Evolutionary conservation across 1,139 yeast species (phyloP).

Genomic region (Pichia sp.): DNA sequence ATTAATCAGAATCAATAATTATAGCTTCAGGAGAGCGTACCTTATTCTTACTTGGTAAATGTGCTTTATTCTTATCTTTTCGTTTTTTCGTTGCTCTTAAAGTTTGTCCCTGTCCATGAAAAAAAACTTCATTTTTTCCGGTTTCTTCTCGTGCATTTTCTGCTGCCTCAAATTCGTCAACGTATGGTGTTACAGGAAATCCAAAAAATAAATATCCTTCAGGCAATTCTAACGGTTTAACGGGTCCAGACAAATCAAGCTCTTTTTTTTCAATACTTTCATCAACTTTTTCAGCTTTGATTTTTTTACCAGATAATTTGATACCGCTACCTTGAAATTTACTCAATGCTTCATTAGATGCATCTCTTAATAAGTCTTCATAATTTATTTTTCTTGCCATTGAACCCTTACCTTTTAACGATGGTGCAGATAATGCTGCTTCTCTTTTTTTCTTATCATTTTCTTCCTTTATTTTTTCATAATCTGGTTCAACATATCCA

Average conservation of each 20-base stretch:
- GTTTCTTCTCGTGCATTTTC: constrained; percentile 27
- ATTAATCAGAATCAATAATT: constrained; percentile 55
- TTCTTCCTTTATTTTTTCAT: constrained; percentile 27
- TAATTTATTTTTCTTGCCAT: constrained; percentile 79
- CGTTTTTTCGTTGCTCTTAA: constrained; percentile 71
- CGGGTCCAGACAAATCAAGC: constrained; percentile 49
- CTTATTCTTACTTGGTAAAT: constrained; percentile 38
- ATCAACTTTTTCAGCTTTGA: constrained; percentile 14
- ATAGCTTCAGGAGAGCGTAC: constrained; percentile 68
- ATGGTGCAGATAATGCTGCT: constrained; percentile 27
- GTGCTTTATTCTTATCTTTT: constrained; percentile 46
- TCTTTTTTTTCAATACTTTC: constrained; percentile 34
- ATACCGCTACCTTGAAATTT: constrained; percentile 62
- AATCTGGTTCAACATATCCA: constrained; percentile 75
- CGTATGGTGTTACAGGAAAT: constrained; percentile 76
- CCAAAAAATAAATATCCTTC: constrained; percentile 91
- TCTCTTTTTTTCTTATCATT: constrained; percentile 23
- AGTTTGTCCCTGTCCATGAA: constrained; percentile 62
- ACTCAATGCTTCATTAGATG: constrained; percentile 23
- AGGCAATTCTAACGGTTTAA: constrained; percentile 69
- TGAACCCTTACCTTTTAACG: constrained; percentile 43
- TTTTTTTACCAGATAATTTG: constrained; percentile 61
- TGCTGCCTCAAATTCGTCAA: constrained; percentile 39
- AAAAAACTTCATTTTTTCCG: constrained; percentile 30
- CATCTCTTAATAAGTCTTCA: constrained; percentile 48